These are phyloP conservation scores for Pichia sp. DNA, from an alignment of 1,139 yeast genomes.

Conservation along the genomic window DNA sequence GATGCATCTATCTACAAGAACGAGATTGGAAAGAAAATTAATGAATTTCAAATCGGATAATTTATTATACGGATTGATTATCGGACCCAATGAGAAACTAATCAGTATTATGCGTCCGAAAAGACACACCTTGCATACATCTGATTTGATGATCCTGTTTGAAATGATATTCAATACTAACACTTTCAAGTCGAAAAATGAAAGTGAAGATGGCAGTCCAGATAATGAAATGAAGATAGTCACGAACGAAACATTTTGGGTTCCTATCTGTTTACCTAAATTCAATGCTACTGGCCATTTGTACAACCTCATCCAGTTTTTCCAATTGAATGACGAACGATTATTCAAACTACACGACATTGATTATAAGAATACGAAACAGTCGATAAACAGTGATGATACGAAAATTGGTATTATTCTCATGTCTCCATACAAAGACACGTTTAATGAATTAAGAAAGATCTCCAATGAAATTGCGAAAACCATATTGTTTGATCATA, in stretches of 20 bases:
- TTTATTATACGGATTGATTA: conserved; percentile 61
- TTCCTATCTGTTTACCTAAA: conserved; percentile 89
- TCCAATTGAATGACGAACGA: conserved; percentile 38
- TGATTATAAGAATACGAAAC: not conserved
- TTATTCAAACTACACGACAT: conserved; percentile 29
- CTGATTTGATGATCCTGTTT: conserved; percentile 63
- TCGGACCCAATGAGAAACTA: conserved; percentile 53
- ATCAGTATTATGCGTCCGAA: conserved; percentile 63
- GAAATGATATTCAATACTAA: conserved; percentile 58
- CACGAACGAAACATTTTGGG: conserved; percentile 76
- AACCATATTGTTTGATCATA: conserved; percentile 35
- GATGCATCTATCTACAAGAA: conserved; percentile 45
- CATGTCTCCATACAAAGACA: conserved; percentile 78
- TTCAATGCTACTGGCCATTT: conserved; percentile 88
- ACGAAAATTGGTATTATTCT: conserved; percentile 59
- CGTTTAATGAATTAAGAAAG: conserved; percentile 72
- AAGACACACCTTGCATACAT: conserved; percentile 65
- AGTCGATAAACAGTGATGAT: conserved; percentile 17
- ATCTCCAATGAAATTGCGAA: conserved; percentile 53
- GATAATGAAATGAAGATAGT: conserved; percentile 21
- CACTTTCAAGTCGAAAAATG: conserved; percentile 37
- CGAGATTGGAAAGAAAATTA: conserved; percentile 43
- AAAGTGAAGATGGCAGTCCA: not conserved
- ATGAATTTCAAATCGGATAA: conserved; percentile 40
- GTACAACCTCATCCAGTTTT: conserved; percentile 70